A percentile compares a stretch with the other conserved stretches of the same genome.
These are phyloP conservation scores for Coelastrella sp. DNA, from an alignment of 139 green algal species.

Conservation along the genomic window DNA sequence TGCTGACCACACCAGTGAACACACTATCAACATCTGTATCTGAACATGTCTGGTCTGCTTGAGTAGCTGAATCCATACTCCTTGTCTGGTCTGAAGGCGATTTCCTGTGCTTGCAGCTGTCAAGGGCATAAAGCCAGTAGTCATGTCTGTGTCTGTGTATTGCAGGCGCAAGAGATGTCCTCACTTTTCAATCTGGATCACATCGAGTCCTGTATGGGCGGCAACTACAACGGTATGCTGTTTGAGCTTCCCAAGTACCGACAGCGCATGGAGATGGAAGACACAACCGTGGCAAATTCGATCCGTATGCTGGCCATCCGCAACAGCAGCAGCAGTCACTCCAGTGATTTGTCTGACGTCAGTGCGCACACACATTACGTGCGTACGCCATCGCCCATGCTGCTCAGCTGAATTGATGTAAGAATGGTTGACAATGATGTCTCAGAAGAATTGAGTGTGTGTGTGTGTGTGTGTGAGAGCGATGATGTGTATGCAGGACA, in stretches of 20 bases:
- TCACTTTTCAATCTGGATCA: conserved; percentile 55
- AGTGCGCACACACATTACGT: conserved; percentile 2
- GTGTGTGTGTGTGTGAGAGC: too few species aligned
- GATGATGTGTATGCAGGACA: too few species aligned
- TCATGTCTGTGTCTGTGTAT: not conserved
- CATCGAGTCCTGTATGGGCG: conserved; percentile 65
- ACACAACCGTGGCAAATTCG: conserved; percentile 29
- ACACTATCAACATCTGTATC: not conserved
- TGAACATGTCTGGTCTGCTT: not conserved
- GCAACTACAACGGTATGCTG: conserved; percentile 27
- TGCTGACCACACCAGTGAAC: too few species aligned
- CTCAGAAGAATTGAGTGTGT: not conserved
- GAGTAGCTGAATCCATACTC: not conserved
- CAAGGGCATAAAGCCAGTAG: not conserved
- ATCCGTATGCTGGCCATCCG: conserved; percentile 31
- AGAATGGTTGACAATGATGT: not conserved
- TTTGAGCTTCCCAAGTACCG: conserved; percentile 58
- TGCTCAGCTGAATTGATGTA: not conserved
- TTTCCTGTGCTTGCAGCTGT: too few species aligned
- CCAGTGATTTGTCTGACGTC: conserved; percentile 29
- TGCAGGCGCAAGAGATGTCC: conserved; percentile 36
- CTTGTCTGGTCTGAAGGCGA: too few species aligned
- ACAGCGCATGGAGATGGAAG: conserved; percentile 47
- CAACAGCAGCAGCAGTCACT: conserved; percentile 12
- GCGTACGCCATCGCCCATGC: conserved; percentile 13